phyloP scores from a whole-genome alignment of 148 eudicot genomes.

The Fagopyrum homotropicum region DNA sequence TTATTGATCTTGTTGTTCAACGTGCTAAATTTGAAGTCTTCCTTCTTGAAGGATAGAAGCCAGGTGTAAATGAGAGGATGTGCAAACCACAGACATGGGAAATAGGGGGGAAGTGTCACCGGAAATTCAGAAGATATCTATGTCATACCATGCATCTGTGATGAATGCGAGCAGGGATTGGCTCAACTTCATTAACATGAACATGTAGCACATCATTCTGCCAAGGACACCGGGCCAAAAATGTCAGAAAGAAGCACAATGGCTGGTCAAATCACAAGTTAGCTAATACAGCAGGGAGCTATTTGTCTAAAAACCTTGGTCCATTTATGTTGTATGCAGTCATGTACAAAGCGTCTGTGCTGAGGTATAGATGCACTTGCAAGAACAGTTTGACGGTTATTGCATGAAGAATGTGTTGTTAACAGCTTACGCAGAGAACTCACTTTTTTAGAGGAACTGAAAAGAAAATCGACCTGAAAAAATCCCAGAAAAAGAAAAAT shows the following conservation, averaged over 20 bases:
- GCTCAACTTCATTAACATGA: constrained; percentile 79
- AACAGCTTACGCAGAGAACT: constrained; percentile 67
- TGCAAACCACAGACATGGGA: neutral
- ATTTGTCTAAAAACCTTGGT: constrained; percentile 57
- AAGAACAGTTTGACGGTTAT: constrained; percentile 77
- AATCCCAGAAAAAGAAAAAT: neutral
- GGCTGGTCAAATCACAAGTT: constrained; percentile 11
- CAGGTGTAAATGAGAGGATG: neutral
- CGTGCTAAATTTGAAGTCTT: neutral
- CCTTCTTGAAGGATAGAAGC: neutral
- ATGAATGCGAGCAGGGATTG: constrained; percentile 73
- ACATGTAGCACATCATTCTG: constrained; percentile 76
- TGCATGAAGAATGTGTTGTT: constrained; percentile 58
- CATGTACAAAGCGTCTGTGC: constrained; percentile 66
- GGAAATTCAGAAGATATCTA: neutral
- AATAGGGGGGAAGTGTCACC: neutral
- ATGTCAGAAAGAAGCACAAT: constrained; percentile 9
- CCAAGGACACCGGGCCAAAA: constrained; percentile 13
- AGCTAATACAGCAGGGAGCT: constrained; percentile 7
- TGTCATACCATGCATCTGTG: constrained; percentile 74
- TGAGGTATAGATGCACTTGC: constrained; percentile 98
- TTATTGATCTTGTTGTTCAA: neutral
- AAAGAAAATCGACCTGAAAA: constrained; percentile 86
- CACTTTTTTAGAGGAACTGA: constrained; percentile 71
- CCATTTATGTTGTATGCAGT: constrained; percentile 95